phyloP scores from a whole-genome alignment of 371 early-diverging fungal genomes.

The Amoeboaphelidium protococcarum region DNA sequence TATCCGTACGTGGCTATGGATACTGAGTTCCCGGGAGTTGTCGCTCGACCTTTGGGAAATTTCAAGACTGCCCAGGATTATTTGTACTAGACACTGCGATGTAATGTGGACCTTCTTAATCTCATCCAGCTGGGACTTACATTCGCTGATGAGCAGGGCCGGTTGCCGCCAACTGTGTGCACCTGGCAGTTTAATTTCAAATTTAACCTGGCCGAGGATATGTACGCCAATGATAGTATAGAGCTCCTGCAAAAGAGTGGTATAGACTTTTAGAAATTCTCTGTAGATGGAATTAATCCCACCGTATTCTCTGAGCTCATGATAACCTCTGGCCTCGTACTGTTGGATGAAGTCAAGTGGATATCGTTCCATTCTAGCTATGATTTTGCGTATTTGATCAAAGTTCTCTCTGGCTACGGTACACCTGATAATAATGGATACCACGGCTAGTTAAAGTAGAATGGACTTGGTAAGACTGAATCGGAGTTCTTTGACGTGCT shows the following conservation, averaged over 20 bases:
- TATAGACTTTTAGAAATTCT: constrained; percentile 92
- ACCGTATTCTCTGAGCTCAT: constrained; percentile 91
- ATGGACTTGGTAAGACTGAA: too few relatives aligned
- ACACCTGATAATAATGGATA: constrained; percentile 87
- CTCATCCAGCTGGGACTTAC: constrained; percentile 98
- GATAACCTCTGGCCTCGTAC: constrained; percentile 88
- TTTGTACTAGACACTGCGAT: constrained; percentile 91
- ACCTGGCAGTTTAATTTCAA: constrained; percentile 99
- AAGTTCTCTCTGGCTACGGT: constrained; percentile 68
- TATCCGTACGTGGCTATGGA: constrained; percentile 97
- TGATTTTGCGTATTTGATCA: constrained; percentile 97
- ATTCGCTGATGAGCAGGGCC: constrained; percentile 77
- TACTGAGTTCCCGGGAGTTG: constrained; percentile 99
- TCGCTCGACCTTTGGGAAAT: constrained; percentile 91
- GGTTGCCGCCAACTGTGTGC: constrained; percentile 57
- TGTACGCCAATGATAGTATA: constrained; percentile 98
- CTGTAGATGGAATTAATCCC: constrained; percentile 90
- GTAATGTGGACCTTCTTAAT: constrained; percentile 94
- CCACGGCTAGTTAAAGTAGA: too few relatives aligned
- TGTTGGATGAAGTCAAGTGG: constrained; percentile 84
- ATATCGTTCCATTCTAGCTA: constrained; percentile 97
- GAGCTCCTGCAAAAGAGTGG: constrained; percentile 87
- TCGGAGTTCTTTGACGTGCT: constrained; percentile 83
- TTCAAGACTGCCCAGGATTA: constrained; percentile 86
- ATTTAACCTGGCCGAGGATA: constrained; percentile 77